Conservation (phyloP, 306 rosid species). For the Cyamopsis tetragonoloba region DNA sequence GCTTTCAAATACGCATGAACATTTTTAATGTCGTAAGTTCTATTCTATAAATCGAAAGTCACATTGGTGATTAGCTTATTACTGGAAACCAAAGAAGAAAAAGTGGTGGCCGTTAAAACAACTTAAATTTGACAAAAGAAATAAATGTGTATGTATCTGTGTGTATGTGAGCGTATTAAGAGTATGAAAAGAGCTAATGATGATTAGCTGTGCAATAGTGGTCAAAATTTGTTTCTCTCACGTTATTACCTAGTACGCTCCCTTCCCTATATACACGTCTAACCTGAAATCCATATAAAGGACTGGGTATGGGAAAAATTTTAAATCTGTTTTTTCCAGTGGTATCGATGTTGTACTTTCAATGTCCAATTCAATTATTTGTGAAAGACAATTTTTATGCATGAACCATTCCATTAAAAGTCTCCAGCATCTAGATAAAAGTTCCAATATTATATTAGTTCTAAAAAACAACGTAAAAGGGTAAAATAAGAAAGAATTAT, state of each 20-base stretch:
- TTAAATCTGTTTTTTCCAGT: neutral
- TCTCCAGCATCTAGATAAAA: too few species aligned
- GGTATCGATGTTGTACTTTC: too few species aligned
- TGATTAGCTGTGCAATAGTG: neutral
- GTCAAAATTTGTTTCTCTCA: neutral
- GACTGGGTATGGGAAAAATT: neutral
- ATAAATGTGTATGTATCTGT: too few species aligned
- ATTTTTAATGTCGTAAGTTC: too few species aligned
- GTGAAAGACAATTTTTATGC: too few species aligned
- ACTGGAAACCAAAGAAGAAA: neutral
- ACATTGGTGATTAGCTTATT: neutral
- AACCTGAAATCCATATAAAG: neutral
- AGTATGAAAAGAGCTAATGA: neutral
- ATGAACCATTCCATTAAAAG: too few species aligned
- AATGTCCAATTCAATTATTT: too few species aligned
- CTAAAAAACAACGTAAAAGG: too few species aligned
- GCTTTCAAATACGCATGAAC: conserved; percentile 9
- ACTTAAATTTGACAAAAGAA: neutral
- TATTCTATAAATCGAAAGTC: too few species aligned
- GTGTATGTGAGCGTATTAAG: neutral
- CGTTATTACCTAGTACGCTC: neutral
- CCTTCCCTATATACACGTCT: neutral
- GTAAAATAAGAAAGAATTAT: too few species aligned
- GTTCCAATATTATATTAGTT: too few species aligned
- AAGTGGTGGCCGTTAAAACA: neutral